phyloP scores from a whole-genome alignment of 129 eudicot species.

The Centaurea solstitialis region DNA sequence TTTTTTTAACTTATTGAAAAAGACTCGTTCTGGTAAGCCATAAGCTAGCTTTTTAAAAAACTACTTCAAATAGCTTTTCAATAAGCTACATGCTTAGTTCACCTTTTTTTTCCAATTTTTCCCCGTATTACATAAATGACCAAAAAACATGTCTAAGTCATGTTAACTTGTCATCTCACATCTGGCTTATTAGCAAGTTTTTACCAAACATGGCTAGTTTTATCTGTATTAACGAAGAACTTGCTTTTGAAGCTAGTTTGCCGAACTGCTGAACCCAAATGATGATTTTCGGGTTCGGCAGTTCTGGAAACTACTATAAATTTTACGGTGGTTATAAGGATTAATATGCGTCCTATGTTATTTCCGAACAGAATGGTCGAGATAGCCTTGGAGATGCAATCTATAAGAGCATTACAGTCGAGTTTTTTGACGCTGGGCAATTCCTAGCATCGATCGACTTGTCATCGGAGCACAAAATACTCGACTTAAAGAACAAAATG shows the following conservation, averaged over 20 bases:
- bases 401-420: slow-evolving; percentile 74
- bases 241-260: background rate
- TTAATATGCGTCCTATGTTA: background rate
- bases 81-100: background rate
- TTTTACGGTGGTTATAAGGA: background rate
- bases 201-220: too few species aligned
- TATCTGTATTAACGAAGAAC: background rate
- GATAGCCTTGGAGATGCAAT: slow-evolving; percentile 67
- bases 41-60: background rate
- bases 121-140: background rate
- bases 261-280: background rate
- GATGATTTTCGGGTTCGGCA: background rate
- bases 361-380: slow-evolving; percentile 61
- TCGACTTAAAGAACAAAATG: slow-evolving; percentile 80
- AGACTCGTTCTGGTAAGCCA: background rate
- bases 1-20: background rate
- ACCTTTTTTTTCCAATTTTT: background rate
- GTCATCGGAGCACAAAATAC: slow-evolving; percentile 71
- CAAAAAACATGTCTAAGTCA: background rate
- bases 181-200: background rate
- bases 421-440: slow-evolving; percentile 67
- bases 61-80: background rate
- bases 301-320: background rate
- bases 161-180: background rate
- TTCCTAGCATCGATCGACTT: slow-evolving; percentile 67